Base-by-base conservation (phyloP, 2,329 filamentous ascomycete species). In the Cadophora gregata region DNA sequence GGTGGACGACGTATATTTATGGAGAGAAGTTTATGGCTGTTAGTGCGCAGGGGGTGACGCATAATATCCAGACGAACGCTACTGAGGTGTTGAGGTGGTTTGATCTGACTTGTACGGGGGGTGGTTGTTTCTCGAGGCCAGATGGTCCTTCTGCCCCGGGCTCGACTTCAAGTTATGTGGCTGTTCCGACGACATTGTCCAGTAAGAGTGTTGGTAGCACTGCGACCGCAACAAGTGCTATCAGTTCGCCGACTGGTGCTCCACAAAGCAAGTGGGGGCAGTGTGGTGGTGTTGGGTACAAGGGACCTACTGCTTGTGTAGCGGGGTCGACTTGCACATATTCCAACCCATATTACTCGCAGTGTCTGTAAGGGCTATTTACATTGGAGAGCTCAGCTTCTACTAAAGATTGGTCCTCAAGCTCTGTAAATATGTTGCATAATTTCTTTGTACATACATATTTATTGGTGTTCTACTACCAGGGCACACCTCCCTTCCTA, bases 1-100 rank as follows among this genome's bases (percentile, higher is more conserved):
- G 70, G 4, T 80, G 71, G 71, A 74, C 70, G 16, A 75, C 71
- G 14, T 69, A 67, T 59, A 45, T 67, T 3, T 75, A 74, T 59
- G 72, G 74, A 12, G 59, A 27, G 7, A 45, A 19, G 2, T 65
- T 65, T 33, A 51, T 31, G 38, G 63, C 63, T 24, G 50, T 47
- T 8, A 65, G 63, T 60, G 63, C 63, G 1, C 16, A 27, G 45
- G 33, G 31, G 4, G 56, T 65, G 10, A 45, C 45, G 14, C 63
- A 65, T 60, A 29, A 65, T 36, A 65, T 65, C 14, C 63, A 53
- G 47, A 65, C 63, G 4, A 65, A 60, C 19, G 56, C 38, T 1
- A 24, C 55, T 2, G 45, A 60, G 19, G 63, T 65, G 1, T 36
- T 65, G 45, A 29, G 47, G 3, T 65, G 63, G 63, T 65, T 65